These are phyloP conservation scores for Odontarrhena argentea DNA, from an alignment of 345 rosid genomes.

Conservation along the genomic window DNA sequence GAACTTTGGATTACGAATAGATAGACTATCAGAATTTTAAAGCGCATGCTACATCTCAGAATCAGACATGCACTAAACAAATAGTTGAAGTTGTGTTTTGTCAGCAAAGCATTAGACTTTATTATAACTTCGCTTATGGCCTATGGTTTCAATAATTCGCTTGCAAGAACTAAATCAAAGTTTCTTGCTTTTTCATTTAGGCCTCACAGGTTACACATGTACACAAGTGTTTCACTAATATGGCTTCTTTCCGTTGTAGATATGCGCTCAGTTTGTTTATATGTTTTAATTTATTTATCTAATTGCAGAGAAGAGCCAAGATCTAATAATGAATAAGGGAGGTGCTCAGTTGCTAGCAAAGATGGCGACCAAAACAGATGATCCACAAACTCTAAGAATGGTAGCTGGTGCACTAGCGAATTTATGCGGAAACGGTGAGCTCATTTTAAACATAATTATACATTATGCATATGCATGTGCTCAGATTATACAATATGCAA, in stretches of 20 bases:
- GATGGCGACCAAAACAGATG: constrained; percentile 74
- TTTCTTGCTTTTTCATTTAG: too few relatives aligned
- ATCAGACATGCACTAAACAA: too few relatives aligned
- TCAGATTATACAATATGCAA: constrained; percentile 12
- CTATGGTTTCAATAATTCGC: too few relatives aligned
- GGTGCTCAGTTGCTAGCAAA: constrained; percentile 78
- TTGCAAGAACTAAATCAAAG: too few relatives aligned
- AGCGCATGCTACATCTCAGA: too few relatives aligned
- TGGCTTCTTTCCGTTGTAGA: background rate
- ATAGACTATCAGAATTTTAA: too few relatives aligned
- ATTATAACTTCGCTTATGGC: too few relatives aligned
- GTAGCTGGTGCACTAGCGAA: constrained; percentile 95
- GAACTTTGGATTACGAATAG: too few relatives aligned
- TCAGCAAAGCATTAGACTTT: too few relatives aligned
- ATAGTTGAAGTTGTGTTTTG: too few relatives aligned
- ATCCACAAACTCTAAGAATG: constrained; percentile 89
- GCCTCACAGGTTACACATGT: background rate
- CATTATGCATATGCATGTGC: constrained; percentile 17
- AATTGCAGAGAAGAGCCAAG: constrained; percentile 74
- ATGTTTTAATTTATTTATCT: constrained; percentile 12
- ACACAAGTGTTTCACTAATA: background rate
- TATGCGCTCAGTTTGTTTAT: constrained; percentile 1
- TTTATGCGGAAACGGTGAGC: constrained; percentile 90
- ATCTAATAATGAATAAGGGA: constrained; percentile 81
- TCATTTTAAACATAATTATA: background rate